Evolutionary conservation across 2,329 filamentous ascomycete species (phyloP), one percentile per base, ranked within the genome.

Genomic region (Aspergillus novofumigatus): DNA sequence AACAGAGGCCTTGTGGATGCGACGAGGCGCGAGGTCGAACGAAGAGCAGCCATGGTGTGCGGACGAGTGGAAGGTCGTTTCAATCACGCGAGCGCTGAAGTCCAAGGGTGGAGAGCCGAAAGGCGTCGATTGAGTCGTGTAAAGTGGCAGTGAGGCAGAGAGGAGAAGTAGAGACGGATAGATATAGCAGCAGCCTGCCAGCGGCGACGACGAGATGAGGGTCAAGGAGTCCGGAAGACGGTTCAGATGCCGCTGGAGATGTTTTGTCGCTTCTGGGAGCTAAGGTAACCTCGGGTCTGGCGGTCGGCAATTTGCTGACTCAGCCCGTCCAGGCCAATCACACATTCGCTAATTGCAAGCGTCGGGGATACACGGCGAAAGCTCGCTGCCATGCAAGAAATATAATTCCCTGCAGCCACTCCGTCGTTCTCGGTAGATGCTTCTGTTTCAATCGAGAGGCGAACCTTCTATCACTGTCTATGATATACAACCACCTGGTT

Each of bases 41-140:
- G 78, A 68, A 80, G 75, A 66, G 78, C 76, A 65, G 78, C 76
- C 78, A 81, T 81, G 66, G 66, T 65, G 69, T 59, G 53, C 48
- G 59, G 44, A 56, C 51, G 51, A 55, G 57, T 48, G 47, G 53
- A 53, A 57, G 58, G 50, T 51, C 45, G 51, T 58, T 58, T 49
- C 53, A 57, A 56, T 52, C 49, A 55, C 56, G 47, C 35, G n/a
- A 28, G 56, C 51, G 52, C 42, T 47, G 54, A 20, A 51, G 42
- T 25, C 20, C 20, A 29, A 23, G 49, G 41, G 49, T 54, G 28
- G 52, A 38, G 42, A 38, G 28, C 45, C 42, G 38, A 26, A 52
- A 17, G n/a, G 20, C 2, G n/a, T 47, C 26, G 44, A 45, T 42
- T 23, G 47, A 28, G 49, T 14, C n/a, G 17, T 4, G 17, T 21